phyloP scores from a whole-genome alignment of 2,329 filamentous ascomycete species.

The Lasiodiplodia theobromae region DNA sequence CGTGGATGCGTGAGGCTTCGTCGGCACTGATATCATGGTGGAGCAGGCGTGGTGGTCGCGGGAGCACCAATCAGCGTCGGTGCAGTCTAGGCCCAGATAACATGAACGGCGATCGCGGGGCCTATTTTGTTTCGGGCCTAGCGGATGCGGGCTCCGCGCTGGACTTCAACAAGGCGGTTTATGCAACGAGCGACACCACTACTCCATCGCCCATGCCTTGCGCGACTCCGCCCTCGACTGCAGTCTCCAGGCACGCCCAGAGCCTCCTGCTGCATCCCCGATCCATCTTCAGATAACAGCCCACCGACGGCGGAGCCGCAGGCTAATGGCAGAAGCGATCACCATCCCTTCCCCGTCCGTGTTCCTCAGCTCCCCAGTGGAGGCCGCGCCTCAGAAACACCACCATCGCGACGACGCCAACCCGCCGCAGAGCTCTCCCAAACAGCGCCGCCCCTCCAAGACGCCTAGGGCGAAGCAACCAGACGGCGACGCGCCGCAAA shows the following conservation, averaged over 20 bases:
- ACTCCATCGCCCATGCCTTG: constrained; percentile 29
- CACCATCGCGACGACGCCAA: constrained; percentile 35
- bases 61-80: constrained; percentile 7
- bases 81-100: constrained; percentile 19
- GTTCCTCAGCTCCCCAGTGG: constrained; percentile 53
- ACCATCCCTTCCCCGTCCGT: constrained; percentile 66
- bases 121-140: constrained; percentile 10
- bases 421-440: constrained; percentile 32
- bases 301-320: constrained; percentile 10
- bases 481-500: constrained; percentile 11
- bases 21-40: constrained; percentile 27
- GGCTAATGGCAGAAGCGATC: constrained; percentile 61
- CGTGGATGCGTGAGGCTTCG: background rate
- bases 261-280: constrained; percentile 30
- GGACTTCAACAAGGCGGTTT: constrained; percentile 28
- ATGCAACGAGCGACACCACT: constrained; percentile 16
- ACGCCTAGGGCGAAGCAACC: constrained; percentile 18
- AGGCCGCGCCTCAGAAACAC: constrained; percentile 33
- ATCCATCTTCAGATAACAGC: constrained; percentile 26
- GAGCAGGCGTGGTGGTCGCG: background rate
- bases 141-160: constrained; percentile 27
- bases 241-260: constrained; percentile 26
- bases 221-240: constrained; percentile 27
- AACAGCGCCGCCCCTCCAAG: constrained; percentile 33
- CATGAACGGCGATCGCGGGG: constrained; percentile 27